Percentiles rank a stretch among this genome's conserved stretches.
phyloP scores from a whole-genome alignment of 345 rosid species.

The Trapa bicornis region DNA sequence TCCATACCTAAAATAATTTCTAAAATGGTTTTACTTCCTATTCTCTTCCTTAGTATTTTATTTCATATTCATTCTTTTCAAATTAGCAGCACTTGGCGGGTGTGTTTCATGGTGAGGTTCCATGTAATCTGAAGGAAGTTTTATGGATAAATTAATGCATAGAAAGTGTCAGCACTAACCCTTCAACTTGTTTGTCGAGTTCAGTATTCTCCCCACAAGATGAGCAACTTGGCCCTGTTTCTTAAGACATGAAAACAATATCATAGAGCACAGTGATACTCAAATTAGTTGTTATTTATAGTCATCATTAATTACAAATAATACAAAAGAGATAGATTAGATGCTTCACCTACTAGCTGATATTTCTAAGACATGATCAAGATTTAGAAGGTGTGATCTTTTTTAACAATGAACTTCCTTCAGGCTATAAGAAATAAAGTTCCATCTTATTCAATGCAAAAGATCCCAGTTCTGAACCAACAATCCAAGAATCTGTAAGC shows the following conservation, averaged over 20 bases:
- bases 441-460: too few species aligned
- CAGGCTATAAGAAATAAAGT: not conserved
- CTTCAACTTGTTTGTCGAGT: not conserved
- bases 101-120: not conserved
- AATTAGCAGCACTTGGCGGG: not conserved
- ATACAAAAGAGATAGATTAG: too few species aligned
- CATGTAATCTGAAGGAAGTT: not conserved
- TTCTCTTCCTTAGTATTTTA: not conserved
- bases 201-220: not conserved
- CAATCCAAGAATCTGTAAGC: not conserved
- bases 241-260: not conserved
- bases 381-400: not conserved
- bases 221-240: not conserved
- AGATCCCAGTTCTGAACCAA: not conserved
- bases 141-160: conserved; percentile 5
- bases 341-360: too few species aligned
- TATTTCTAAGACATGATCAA: too few species aligned
- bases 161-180: conserved; percentile 3
- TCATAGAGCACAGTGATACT: not conserved
- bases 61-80: not conserved
- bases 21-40: not conserved
- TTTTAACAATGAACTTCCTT: not conserved
- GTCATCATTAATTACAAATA: too few species aligned
- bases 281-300: not conserved
- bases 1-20: not conserved